Conservation (phyloP, 2,329 filamentous ascomycete genomes). For the Cladosporium sp. region DNA sequence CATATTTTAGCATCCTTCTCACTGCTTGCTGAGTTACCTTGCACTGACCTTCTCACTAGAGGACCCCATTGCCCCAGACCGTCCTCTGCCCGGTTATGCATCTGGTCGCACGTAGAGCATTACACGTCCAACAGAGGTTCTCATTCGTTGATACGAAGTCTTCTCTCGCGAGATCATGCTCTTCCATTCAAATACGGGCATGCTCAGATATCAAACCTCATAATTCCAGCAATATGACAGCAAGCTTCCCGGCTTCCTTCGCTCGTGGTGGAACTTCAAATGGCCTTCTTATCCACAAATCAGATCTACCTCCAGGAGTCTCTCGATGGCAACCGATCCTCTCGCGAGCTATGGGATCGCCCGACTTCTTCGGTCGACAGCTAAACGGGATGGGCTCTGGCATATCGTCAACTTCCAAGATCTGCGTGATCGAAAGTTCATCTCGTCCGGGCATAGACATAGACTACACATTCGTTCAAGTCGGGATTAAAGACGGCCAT, state of each 20-base stretch:
- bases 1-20: no score
- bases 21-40: no score
- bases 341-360: constrained; percentile 58
- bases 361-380: constrained; percentile 64
- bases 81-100: background rate
- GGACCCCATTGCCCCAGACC: background rate
- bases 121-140: background rate
- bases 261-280: constrained; percentile 68
- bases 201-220: background rate
- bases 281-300: constrained; percentile 55
- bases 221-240: background rate
- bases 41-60: background rate
- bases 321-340: constrained; percentile 53
- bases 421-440: constrained; percentile 61
- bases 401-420: constrained; percentile 65
- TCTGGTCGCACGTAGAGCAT: background rate
- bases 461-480: constrained; percentile 67
- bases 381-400: constrained; percentile 69
- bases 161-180: background rate
- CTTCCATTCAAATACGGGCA: background rate
- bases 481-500: constrained; percentile 58
- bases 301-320: constrained; percentile 48
- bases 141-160: background rate
- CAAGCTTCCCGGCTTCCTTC: constrained; percentile 50
- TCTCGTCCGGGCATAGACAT: constrained; percentile 51